Percentiles rank a stretch among this genome's conserved stretches.
These are phyloP conservation scores for Epichloe hybrida DNA, from an alignment of 2,329 filamentous ascomycete genomes.

Conservation along the genomic window DNA sequence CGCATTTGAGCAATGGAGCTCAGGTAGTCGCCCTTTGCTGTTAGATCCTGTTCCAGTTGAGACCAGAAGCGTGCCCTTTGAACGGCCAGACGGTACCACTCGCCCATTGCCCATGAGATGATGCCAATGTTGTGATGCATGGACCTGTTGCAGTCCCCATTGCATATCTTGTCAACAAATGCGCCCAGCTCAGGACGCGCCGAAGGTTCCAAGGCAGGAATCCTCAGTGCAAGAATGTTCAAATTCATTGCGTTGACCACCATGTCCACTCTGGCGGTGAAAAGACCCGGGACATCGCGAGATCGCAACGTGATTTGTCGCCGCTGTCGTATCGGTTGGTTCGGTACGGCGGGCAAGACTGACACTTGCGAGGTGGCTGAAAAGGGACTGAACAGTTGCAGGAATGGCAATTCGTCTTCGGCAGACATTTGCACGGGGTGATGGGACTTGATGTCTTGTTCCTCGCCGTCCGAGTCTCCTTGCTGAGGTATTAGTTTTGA, in stretches of 20 bases:
- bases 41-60: constrained; percentile 34
- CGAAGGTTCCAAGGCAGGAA: constrained; percentile 42
- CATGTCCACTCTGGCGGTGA: constrained; percentile 44
- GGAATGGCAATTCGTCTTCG: constrained; percentile 52
- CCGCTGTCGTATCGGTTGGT: constrained; percentile 31
- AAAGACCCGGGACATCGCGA: constrained; percentile 33
- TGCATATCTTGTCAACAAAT: constrained; percentile 33
- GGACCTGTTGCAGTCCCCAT: constrained; percentile 26
- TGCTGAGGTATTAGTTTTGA: constrained; percentile 13
- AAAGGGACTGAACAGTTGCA: constrained; percentile 59
- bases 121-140: constrained; percentile 44
- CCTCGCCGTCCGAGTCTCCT: constrained; percentile 16
- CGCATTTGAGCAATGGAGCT: constrained; percentile 13
- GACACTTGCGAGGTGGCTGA: constrained; percentile 42
- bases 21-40: constrained; percentile 16
- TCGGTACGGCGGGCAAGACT: constrained; percentile 24
- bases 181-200: constrained; percentile 44
- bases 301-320: constrained; percentile 41
- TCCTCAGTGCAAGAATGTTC: constrained; percentile 35
- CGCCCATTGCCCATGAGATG: constrained; percentile 52
- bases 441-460: constrained; percentile 43
- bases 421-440: constrained; percentile 49
- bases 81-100: constrained; percentile 50
- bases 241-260: constrained; percentile 40
- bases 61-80: constrained; percentile 52